Evolutionary conservation across 495 filamentous ascomycete species (phyloP).

Genomic region (Xylaria nigripes): DNA sequence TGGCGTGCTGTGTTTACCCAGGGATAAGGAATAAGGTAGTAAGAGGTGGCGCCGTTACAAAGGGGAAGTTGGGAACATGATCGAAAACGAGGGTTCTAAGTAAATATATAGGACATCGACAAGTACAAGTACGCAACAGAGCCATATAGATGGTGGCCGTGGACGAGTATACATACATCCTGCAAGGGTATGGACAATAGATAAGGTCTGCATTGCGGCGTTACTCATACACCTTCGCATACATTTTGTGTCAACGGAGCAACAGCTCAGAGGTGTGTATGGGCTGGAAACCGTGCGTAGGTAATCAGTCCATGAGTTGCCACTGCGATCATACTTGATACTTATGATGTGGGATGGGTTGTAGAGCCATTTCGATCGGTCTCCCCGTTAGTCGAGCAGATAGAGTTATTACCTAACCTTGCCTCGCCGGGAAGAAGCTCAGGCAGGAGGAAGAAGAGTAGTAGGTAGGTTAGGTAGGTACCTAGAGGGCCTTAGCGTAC

Average conservation of each 20-base stretch:
- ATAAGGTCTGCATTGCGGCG: neutral
- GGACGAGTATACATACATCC: neutral
- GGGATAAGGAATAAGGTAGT: neutral
- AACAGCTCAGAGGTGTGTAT: constrained; percentile 4
- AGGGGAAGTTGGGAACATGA: neutral
- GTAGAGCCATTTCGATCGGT: neutral
- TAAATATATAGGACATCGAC: neutral
- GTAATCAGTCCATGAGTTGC: neutral
- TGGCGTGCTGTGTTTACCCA: neutral
- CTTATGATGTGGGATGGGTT: neutral
- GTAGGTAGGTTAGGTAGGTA: neutral
- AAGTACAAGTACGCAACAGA: neutral
- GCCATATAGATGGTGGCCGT: neutral
- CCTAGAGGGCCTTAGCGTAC: neutral
- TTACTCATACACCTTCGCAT: neutral
- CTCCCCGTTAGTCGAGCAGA: neutral
- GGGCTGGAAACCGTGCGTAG: neutral
- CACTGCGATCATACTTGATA: neutral
- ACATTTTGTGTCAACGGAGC: neutral
- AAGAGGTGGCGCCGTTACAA: neutral
- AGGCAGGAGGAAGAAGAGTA: no score
- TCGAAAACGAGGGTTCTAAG: neutral
- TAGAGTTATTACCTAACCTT: neutral
- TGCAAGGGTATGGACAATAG: neutral
- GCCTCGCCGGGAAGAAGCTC: neutral